Conservation (phyloP, 2,329 filamentous ascomycete species). For the Cephalotrichum gorgonifer region DNA sequence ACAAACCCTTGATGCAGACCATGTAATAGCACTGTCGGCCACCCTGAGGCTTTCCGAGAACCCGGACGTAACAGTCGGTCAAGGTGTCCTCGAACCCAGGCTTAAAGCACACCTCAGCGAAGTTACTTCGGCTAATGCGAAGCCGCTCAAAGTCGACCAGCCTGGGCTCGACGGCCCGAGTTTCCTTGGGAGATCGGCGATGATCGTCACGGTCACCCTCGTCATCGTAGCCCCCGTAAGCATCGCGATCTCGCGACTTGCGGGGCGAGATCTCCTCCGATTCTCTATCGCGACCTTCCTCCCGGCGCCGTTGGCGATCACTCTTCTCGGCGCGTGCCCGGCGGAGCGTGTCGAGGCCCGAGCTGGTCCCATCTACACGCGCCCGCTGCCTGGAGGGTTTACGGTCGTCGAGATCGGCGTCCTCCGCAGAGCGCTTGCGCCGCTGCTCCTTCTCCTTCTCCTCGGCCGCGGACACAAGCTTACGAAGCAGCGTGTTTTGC, state of each 20-base stretch:
- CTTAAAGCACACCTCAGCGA: slow-evolving; percentile 86
- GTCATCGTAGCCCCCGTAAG: slow-evolving; percentile 51
- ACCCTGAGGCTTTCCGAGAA: slow-evolving; percentile 66
- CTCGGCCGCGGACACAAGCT: slow-evolving; percentile 59
- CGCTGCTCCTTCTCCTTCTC: slow-evolving; percentile 50
- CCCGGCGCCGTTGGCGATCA: slow-evolving; percentile 51
- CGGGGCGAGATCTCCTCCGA: slow-evolving; percentile 34
- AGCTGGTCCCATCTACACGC: slow-evolving; percentile 12
- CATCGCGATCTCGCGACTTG: slow-evolving; percentile 16
- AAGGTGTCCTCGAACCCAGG: slow-evolving; percentile 79
- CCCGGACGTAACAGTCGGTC: slow-evolving; percentile 72
- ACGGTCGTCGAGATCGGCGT: slow-evolving; percentile 70
- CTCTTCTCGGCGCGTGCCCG: slow-evolving; percentile 54
- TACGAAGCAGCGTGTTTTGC: slow-evolving; percentile 73
- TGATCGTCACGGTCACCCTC: slow-evolving; percentile 77
- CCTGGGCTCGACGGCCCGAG: slow-evolving; percentile 48
- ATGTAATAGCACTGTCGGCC: slow-evolving; percentile 77
- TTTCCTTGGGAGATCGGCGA: slow-evolving; percentile 42
- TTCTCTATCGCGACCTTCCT: slow-evolving; percentile 42
- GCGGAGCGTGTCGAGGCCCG: slow-evolving; percentile 58
- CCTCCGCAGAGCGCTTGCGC: slow-evolving; percentile 69
- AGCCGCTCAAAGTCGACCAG: slow-evolving; percentile 77
- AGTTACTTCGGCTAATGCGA: slow-evolving; percentile 73
- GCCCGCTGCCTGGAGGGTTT: slow-evolving; percentile 59
- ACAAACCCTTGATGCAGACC: slow-evolving; percentile 71